Conservation (phyloP, 805 yeast species). For the Schizosaccharomyces japonicus region DNA sequence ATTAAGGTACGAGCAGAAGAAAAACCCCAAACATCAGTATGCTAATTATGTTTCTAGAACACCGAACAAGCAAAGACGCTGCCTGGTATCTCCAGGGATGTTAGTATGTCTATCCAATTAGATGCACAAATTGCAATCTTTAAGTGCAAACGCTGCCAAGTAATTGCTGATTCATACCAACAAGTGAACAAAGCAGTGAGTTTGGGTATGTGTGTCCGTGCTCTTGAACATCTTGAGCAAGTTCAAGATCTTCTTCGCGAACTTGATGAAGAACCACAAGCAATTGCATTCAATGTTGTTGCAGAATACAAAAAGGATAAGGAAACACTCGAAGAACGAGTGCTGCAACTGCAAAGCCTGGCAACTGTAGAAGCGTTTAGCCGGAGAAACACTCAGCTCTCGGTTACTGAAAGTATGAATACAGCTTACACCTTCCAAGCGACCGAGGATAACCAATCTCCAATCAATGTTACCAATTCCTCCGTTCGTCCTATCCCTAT, state of each 20-base stretch:
- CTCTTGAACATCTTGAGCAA: neutral
- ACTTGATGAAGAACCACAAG: neutral
- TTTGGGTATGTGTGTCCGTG: neutral
- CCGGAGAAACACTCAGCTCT: neutral
- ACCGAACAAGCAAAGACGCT: neutral
- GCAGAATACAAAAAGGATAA: neutral
- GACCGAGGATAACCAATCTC: neutral
- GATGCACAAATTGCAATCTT: neutral
- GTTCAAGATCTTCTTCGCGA: neutral
- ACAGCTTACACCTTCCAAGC: neutral
- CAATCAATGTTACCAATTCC: neutral
- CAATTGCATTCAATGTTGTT: neutral
- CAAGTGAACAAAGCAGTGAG: neutral
- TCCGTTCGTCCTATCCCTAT: slow-evolving; percentile 29
- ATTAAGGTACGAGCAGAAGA: neutral
- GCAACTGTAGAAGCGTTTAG: neutral
- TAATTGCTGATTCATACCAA: neutral
- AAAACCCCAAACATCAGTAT: neutral
- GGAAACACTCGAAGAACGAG: neutral
- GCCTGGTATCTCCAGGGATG: neutral
- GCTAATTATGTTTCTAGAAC: neutral
- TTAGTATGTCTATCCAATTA: neutral
- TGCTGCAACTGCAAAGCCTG: neutral
- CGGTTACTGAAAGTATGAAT: neutral
- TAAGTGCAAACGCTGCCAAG: neutral